Evolutionary conservation across 768 basidiomycete genomes (phyloP).

Genomic region (Tubosaeta sp.): DNA sequence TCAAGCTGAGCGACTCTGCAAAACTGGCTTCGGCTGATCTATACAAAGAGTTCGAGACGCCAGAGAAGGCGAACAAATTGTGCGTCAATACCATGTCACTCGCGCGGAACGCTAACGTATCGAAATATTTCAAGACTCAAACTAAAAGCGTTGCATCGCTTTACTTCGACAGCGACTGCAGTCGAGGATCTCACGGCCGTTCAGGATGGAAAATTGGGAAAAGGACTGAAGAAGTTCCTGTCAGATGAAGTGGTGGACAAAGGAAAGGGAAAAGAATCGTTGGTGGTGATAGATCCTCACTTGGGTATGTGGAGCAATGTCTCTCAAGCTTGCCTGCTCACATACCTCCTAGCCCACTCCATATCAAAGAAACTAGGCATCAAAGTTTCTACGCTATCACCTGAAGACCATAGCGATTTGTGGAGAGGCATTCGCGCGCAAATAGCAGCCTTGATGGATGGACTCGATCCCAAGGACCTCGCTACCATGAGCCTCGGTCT

Average conservation of each 20-base stretch:
- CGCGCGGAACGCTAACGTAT: constrained; percentile 8
- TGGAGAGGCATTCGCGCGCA: constrained; percentile 96
- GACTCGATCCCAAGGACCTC: constrained; percentile 88
- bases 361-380: constrained; percentile 95
- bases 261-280: constrained; percentile 81
- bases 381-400: constrained; percentile 63
- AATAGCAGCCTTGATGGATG: constrained; percentile 80
- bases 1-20: constrained; percentile 88
- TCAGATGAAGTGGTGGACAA: constrained; percentile 83
- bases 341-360: constrained; percentile 53
- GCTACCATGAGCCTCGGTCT: constrained; percentile 98
- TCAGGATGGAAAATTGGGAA: constrained; percentile 89
- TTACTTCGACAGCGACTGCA: constrained; percentile 92
- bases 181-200: constrained; percentile 95
- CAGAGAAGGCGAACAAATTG: constrained; percentile 90
- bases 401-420: constrained; percentile 66
- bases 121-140: constrained; percentile 62
- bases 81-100: constrained; percentile 40
- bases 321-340: constrained; percentile 5
- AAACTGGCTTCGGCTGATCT: constrained; percentile 85
- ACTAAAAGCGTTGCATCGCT: constrained; percentile 92
- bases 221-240: constrained; percentile 90
- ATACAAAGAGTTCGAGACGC: constrained; percentile 89
- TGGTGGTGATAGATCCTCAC: constrained; percentile 85
- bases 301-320: constrained; percentile 58